Evolutionary conservation across 805 yeast species (phyloP).

Genomic region (Suhomyces prunicola): DNA sequence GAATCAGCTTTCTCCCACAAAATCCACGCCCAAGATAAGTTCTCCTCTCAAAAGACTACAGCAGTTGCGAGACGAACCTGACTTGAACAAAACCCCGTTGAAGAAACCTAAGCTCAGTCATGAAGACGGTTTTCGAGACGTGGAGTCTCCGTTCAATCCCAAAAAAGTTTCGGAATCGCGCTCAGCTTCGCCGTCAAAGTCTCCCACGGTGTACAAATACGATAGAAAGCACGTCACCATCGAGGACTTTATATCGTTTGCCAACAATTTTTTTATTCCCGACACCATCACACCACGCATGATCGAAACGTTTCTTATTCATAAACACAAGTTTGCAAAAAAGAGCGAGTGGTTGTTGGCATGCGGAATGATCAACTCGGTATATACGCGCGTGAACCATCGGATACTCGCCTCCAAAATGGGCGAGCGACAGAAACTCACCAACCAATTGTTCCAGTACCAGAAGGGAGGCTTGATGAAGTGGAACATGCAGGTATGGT

Average conservation of each 20-base stretch:
- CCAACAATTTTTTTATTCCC: conserved; percentile 65
- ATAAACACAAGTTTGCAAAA: conserved; percentile 48
- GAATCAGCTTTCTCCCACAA: conserved; percentile 8
- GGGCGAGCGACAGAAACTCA: conserved; percentile 47
- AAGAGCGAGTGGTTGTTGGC: conserved; percentile 67
- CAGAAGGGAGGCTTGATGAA: conserved; percentile 54
- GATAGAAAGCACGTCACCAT: conserved; percentile 26
- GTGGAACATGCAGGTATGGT: conserved; percentile 51
- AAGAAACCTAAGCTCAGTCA: conserved; percentile 1
- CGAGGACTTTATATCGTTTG: conserved; percentile 42
- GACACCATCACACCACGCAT: conserved; percentile 48
- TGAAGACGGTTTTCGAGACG: conserved; percentile 14
- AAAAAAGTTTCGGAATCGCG: not conserved
- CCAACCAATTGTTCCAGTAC: conserved; percentile 48
- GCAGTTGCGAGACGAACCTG: conserved; percentile 18
- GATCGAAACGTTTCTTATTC: conserved; percentile 47
- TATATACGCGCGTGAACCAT: conserved; percentile 53
- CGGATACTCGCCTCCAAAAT: conserved; percentile 42
- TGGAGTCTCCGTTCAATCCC: conserved; percentile 27
- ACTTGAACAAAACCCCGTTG: not conserved
- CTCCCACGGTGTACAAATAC: conserved; percentile 9
- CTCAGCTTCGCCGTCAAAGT: not conserved
- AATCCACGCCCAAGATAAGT: conserved; percentile 24
- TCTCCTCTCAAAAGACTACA: conserved; percentile 39
- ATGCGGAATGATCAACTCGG: conserved; percentile 62